These are phyloP conservation scores for Achlya hypogyna DNA, from an alignment of 352 stramenopile genomes.

Conservation along the genomic window DNA sequence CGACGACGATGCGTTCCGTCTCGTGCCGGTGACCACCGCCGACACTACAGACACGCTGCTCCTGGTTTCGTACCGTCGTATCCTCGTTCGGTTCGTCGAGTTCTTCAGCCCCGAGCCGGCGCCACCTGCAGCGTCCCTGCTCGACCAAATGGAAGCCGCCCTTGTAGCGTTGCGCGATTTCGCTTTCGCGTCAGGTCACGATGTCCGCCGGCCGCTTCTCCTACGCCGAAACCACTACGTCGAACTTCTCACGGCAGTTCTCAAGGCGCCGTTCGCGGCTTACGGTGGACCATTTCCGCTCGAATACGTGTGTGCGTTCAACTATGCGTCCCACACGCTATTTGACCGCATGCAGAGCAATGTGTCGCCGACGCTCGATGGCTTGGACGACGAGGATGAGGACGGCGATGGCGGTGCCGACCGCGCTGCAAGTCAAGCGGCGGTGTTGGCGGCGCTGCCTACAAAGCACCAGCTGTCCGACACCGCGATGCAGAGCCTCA, in stretches of 20 bases:
- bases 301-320: conserved; percentile 45
- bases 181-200: conserved; percentile 25
- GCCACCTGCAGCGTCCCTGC: conserved; percentile 29
- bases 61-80: conserved; percentile 45
- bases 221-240: conserved; percentile 55
- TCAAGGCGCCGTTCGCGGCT: conserved; percentile 47
- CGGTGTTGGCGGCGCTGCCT: conserved; percentile 22
- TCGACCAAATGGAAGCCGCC: conserved; percentile 34
- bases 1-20: conserved; percentile 66
- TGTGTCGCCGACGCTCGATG: conserved; percentile 8
- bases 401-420: conserved; percentile 22
- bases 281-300: conserved; percentile 55
- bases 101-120: conserved; percentile 35
- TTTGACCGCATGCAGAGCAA: conserved; percentile 18
- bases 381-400: conserved; percentile 17
- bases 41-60: conserved; percentile 55
- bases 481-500: conserved; percentile 41
- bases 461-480: conserved; percentile 27
- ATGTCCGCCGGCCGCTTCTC: conserved; percentile 35
- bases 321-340: conserved; percentile 22
- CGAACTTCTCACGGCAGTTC: conserved; percentile 49
- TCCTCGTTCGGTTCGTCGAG: conserved; percentile 35
- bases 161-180: conserved; percentile 42
- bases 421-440: conserved; percentile 23
- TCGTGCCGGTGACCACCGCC: conserved; percentile 33